Base-by-base conservation (phyloP, 2,329 filamentous ascomycete genomes). In the Aschersonia sp. region DNA sequence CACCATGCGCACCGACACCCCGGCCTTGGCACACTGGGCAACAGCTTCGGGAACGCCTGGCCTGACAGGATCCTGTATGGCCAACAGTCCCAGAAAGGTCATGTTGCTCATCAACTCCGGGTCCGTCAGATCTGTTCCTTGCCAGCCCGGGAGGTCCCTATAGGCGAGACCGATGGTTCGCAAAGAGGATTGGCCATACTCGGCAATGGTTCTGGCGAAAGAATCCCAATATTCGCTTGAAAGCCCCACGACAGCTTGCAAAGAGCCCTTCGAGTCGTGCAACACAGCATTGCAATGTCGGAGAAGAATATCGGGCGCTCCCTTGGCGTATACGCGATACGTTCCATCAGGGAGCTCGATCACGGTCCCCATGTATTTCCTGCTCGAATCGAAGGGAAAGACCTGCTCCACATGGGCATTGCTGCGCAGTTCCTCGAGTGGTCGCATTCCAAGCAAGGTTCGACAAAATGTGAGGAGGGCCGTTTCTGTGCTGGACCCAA, bases 111-210 rank as follows among this genome's bases (percentile, higher is more conserved):
- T 64, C 14, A 42, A 42, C 40, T 12, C 9, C 4, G 6, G 22
- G n/a, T 31, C 22, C n/a, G 10, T 6, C 7, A 43, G 29, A 9
- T 43, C 42, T 9, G 42, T 10, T 14, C 72, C 81, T n/a, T 84
- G 84, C 77, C 81, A 86, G 47, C 66, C 68, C 29, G 77, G 71
- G 49, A 84, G 86, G 52, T 90, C 85, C 42, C 76, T 74, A 62
- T 85, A 87, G 4, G 84, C 72, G 51, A 88, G 69, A n/a, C 76
- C 83, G 48, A 89, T 86, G 1, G 83, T 87, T 45, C 85, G 78
- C 8, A 89, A 72, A 12, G 83, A 86, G 37, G 74, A 67, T 14
- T 68, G 69, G 8, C 78, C 77, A 54, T 81, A 82, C 5, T 67
- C 65, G 40, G 72, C 68, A 52, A 82, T 80, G 45, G 75, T 60